A percentile compares a stretch with the other conserved stretches of the same genome.
These are phyloP conservation scores for Cryptococcus sp. DNA, from an alignment of 1,284 basidiomycete genomes.

Conservation along the genomic window DNA sequence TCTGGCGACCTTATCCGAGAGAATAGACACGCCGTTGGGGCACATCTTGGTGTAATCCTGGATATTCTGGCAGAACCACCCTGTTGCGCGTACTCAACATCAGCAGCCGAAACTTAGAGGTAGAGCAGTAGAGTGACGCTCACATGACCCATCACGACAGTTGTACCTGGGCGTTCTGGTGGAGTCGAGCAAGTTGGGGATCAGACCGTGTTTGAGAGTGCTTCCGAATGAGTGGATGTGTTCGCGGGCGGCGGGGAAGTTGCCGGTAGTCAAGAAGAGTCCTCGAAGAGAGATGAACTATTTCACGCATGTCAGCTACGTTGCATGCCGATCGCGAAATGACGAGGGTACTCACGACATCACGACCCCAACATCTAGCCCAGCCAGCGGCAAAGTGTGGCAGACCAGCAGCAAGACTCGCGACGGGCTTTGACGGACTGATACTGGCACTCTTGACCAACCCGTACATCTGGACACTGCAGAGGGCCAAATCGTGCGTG, in stretches of 20 bases:
- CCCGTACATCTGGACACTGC: slow-evolving; percentile 89
- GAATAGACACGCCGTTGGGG: slow-evolving; percentile 78
- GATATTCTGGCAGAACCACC: slow-evolving; percentile 99
- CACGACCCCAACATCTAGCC: slow-evolving; percentile 96
- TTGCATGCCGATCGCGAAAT: background rate
- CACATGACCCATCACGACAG: slow-evolving; percentile 42
- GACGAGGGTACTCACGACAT: slow-evolving; percentile 59
- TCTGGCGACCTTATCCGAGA: slow-evolving; percentile 79
- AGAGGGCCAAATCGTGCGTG: slow-evolving; percentile 82
- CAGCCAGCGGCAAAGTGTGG: slow-evolving; percentile 89
- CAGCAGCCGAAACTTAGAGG: background rate
- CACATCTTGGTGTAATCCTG: slow-evolving; percentile 88
- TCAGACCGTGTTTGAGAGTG: slow-evolving; percentile 76
- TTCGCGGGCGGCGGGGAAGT: slow-evolving; percentile 76
- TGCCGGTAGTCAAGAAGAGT: slow-evolving; percentile 87
- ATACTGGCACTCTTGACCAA: slow-evolving; percentile 84
- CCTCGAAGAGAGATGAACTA: slow-evolving; percentile 86
- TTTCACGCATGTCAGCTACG: background rate
- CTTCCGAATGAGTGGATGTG: slow-evolving; percentile 90
- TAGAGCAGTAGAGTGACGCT: background rate
- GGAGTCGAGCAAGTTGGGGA: slow-evolving; percentile 90
- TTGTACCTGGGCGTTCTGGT: slow-evolving; percentile 74
- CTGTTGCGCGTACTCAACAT: slow-evolving; percentile 53
- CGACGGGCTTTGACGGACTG: slow-evolving; percentile 63
- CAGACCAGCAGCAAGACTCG: slow-evolving; percentile 88